A percentile compares a stretch with the other conserved stretches of the same genome.
Conservation (phyloP, 352 stramenopile genomes). For the Pythium pyrilobum region DNA sequence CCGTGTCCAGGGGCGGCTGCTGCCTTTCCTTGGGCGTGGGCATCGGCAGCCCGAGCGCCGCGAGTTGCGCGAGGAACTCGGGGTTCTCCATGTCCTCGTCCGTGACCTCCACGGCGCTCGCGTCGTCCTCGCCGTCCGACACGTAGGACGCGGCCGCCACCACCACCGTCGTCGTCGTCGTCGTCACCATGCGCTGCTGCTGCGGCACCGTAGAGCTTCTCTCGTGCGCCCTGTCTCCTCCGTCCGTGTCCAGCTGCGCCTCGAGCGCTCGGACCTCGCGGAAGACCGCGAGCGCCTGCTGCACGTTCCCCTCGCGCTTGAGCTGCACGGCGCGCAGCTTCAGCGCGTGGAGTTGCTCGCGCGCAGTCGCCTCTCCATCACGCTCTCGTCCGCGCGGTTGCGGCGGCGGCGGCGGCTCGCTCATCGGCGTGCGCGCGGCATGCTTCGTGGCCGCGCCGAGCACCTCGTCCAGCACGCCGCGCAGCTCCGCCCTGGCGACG, state of each 20-base stretch:
- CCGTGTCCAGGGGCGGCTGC: neutral
- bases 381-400: neutral
- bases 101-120: conserved; percentile 56
- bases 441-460: conserved; percentile 24
- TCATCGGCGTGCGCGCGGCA: neutral
- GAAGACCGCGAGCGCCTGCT: conserved; percentile 50
- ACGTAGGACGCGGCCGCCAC: too few species aligned
- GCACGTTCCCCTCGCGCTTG: conserved; percentile 48
- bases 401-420: neutral
- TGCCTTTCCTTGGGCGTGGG: neutral
- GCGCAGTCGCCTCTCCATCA: neutral
- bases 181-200: neutral
- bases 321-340: conserved; percentile 51
- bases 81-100: conserved; percentile 76
- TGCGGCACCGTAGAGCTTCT: neutral
- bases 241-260: conserved; percentile 11
- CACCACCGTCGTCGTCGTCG: neutral
- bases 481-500: conserved; percentile 31
- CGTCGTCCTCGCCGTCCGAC: neutral
- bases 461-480: conserved; percentile 28
- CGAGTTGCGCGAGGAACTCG: conserved; percentile 57
- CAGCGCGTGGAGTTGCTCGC: conserved; percentile 30
- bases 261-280: conserved; percentile 56
- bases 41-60: conserved; percentile 33
- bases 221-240: neutral